Evolutionary conservation across 768 basidiomycete genomes (phyloP).

Genomic region (Guyanaporus albipodus): DNA sequence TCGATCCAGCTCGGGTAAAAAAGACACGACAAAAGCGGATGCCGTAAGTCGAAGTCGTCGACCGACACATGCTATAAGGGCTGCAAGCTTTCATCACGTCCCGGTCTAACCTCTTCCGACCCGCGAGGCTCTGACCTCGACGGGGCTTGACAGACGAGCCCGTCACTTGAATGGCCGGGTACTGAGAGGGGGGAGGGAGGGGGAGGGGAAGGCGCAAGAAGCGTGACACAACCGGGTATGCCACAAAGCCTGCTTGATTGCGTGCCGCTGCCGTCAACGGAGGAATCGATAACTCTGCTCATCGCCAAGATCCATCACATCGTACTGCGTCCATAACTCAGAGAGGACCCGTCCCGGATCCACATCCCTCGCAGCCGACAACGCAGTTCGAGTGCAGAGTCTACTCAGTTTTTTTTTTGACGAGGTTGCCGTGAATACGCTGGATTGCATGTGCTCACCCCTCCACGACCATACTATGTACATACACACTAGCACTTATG

Average conservation of each 20-base stretch:
- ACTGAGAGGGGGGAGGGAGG: no score
- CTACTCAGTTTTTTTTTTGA: no score
- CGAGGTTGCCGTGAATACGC: no score
- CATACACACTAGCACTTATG: no score
- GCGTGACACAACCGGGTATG: conserved; percentile 11
- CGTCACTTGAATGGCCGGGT: no score
- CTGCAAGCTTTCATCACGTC: conserved; percentile 17
- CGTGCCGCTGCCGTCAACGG: conserved; percentile 12
- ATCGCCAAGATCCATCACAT: conserved; percentile 15
- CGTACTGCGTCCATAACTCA: conserved; percentile 1
- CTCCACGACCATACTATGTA: no score
- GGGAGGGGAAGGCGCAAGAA: no score
- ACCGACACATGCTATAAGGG: conserved; percentile 27
- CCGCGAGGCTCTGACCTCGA: no score
- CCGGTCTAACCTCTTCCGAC: conserved; percentile 18
- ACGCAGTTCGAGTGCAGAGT: neutral
- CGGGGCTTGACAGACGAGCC: no score
- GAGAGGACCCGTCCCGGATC: neutral
- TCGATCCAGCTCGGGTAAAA: conserved; percentile 20
- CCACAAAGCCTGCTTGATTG: conserved; percentile 10
- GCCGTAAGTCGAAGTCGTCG: conserved; percentile 34
- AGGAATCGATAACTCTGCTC: neutral
- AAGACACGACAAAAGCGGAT: conserved; percentile 36
- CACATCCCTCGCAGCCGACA: conserved; percentile 2
- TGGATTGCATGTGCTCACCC: no score